Evolutionary conservation across 2,329 filamentous ascomycete genomes (phyloP).

Genomic region (Dothistroma septosporum): DNA sequence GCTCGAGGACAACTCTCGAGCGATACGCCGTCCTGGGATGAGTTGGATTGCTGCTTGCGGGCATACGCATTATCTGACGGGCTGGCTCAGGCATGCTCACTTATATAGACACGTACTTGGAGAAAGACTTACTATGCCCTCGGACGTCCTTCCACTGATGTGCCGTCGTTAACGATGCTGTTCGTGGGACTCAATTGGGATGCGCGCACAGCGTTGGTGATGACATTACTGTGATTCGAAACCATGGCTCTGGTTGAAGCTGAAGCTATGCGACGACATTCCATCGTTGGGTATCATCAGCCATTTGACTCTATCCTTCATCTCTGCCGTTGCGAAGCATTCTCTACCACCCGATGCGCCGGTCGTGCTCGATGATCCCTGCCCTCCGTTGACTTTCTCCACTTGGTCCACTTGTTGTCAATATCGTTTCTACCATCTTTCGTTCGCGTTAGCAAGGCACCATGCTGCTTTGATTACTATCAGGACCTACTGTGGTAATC

Average conservation of each 20-base stretch:
- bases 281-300: constrained; percentile 14
- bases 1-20: no score
- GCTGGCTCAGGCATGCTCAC: no score
- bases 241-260: not conserved
- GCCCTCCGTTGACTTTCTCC: not conserved
- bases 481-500: constrained; percentile 6
- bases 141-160: no score
- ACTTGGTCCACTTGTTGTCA: not conserved
- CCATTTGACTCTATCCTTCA: constrained; percentile 9
- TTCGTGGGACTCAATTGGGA: not conserved
- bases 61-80: no score
- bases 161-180: not conserved
- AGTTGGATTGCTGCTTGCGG: no score
- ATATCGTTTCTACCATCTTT: not conserved
- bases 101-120: no score
- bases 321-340: constrained; percentile 3
- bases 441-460: not conserved
- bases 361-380: not conserved
- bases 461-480: not conserved
- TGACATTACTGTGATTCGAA: not conserved
- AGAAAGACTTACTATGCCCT: no score
- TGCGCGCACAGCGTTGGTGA: not conserved
- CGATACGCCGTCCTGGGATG: no score
- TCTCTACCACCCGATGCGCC: constrained; percentile 1
- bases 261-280: constrained; percentile 13